These are phyloP conservation scores for Limnanthes douglasii DNA, from an alignment of 345 rosid species.

Conservation along the genomic window DNA sequence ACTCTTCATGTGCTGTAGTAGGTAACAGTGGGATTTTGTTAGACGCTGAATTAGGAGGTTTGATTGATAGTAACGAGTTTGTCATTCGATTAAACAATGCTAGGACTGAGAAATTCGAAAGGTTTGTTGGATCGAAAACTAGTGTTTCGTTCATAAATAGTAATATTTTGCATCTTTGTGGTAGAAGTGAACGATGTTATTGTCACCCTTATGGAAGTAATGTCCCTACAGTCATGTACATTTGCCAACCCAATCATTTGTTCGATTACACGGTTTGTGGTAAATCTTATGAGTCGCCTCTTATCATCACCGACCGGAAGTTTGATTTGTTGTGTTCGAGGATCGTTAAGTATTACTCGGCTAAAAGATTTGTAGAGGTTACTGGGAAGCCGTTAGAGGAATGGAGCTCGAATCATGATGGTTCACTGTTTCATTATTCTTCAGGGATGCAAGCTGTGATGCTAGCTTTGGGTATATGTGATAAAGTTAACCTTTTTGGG, in stretches of 20 bases:
- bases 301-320: slow-evolving; percentile 64
- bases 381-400: slow-evolving; percentile 29
- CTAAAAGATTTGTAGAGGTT: slow-evolving; percentile 40
- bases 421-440: slow-evolving; percentile 73
- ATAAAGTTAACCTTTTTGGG: slow-evolving; percentile 67
- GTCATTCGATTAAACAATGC: slow-evolving; percentile 92
- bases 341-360: slow-evolving; percentile 76
- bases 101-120: slow-evolving; percentile 27
- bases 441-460: slow-evolving; percentile 91
- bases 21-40: slow-evolving; percentile 87
- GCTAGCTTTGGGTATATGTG: slow-evolving; percentile 69
- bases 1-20: slow-evolving; percentile 75
- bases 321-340: slow-evolving; percentile 65
- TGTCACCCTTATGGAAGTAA: slow-evolving; percentile 74
- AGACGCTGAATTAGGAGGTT: slow-evolving; percentile 28
- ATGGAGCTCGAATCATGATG: slow-evolving; percentile 62
- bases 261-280: slow-evolving; percentile 68
- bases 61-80: slow-evolving; percentile 72
- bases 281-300: slow-evolving; percentile 34
- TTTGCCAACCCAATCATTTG: slow-evolving; percentile 79
- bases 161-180: slow-evolving; percentile 69
- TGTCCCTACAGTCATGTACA: slow-evolving; percentile 62
- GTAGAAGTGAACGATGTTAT: slow-evolving; percentile 38
- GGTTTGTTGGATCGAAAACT: slow-evolving; percentile 61
- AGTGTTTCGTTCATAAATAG: slow-evolving; percentile 71